Evolutionary conservation across 768 basidiomycete species (phyloP).

Genomic region (Russula sp.): DNA sequence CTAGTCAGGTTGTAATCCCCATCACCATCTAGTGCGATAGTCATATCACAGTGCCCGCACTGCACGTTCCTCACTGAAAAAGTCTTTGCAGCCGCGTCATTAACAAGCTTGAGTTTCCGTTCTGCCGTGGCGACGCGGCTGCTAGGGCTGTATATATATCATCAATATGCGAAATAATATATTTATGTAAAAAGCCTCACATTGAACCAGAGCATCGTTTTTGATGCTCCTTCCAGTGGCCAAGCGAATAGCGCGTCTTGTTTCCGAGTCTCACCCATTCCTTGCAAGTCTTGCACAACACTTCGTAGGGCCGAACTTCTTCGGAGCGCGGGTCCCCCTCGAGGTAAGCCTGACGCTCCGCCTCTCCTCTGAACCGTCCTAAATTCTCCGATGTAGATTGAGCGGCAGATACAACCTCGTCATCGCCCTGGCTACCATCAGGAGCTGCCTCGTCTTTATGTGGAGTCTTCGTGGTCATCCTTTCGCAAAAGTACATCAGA

Average conservation of each 20-base stretch:
- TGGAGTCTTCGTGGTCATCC: slow-evolving; percentile 5
- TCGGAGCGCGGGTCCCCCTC: slow-evolving; percentile 47
- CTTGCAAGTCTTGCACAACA: slow-evolving; percentile 53
- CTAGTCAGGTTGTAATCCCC: slow-evolving; percentile 51
- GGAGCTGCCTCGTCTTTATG: slow-evolving; percentile 15
- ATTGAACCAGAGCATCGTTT: slow-evolving; percentile 37
- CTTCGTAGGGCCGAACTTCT: slow-evolving; percentile 43
- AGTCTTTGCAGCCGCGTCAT: slow-evolving; percentile 51
- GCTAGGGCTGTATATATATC: slow-evolving; percentile 37
- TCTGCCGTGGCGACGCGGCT: slow-evolving; percentile 55
- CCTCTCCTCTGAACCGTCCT: slow-evolving; percentile 28
- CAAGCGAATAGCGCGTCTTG: slow-evolving; percentile 33
- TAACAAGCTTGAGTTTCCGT: slow-evolving; percentile 53
- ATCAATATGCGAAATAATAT: not conserved
- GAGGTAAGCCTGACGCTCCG: slow-evolving; percentile 44
- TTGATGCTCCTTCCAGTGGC: slow-evolving; percentile 51
- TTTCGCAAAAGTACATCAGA: not conserved
- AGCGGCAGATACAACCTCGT: slow-evolving; percentile 26
- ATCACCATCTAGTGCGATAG: slow-evolving; percentile 39
- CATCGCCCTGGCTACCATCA: slow-evolving; percentile 22
- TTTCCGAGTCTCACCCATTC: slow-evolving; percentile 51
- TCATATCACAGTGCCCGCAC: slow-evolving; percentile 45
- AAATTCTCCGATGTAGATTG: slow-evolving; percentile 23
- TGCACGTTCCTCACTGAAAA: slow-evolving; percentile 40
- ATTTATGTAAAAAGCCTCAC: slow-evolving; percentile 28